Base-by-base conservation (phyloP, 352 stramenopile species). In the Phytophthora hybrid region DNA sequence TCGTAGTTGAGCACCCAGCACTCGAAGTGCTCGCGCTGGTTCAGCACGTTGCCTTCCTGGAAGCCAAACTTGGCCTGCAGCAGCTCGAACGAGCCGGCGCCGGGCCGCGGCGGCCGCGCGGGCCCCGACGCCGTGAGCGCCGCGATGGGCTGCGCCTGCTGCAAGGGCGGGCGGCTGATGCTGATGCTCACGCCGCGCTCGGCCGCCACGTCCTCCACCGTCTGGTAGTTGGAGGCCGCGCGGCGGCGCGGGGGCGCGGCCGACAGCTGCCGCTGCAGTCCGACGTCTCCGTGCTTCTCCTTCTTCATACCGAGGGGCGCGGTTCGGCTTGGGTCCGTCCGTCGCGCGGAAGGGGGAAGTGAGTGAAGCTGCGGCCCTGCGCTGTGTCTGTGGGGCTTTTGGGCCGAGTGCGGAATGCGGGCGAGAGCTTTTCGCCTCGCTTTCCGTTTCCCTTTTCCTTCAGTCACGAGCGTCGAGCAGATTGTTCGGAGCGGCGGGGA, bases 11-110 rank as follows among this genome's bases (percentile, higher is more conserved):
- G 79, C 51, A 97, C 70, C 83, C 88, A 93, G 62, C 88, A 87
- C 65, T 93, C 88, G 56, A 95, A 91, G 57, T 97, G 89, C 68
- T 97, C 90, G 60, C 85, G 87, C 73, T 97, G 90, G 77, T 97
- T 97, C 52, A 80, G 81, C 61, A 94, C 79, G 53, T 89, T 95
- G 64, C 89, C 89, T 10, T 93, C 82, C 78, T 97, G 90, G 75
- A 97, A 97, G 70, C 89, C 89, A 70, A 97, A 94, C 67, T 95
- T 94, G 62, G 77, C 73, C 60, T 95, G 90, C 7, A 97, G 74
- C 49, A 92, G 73, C 77, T 95, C 89, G 70, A 97, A 96, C n/a
- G 89, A 81, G 59, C 77, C 83, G 1, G 54, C 71, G 44, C 67
- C 74, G 7, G 73, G 71, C 59, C 78, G 78, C 52, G 59, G 76